phyloP scores from a whole-genome alignment of 495 filamentous ascomycete genomes.

The Penicillium cataractarum region DNA sequence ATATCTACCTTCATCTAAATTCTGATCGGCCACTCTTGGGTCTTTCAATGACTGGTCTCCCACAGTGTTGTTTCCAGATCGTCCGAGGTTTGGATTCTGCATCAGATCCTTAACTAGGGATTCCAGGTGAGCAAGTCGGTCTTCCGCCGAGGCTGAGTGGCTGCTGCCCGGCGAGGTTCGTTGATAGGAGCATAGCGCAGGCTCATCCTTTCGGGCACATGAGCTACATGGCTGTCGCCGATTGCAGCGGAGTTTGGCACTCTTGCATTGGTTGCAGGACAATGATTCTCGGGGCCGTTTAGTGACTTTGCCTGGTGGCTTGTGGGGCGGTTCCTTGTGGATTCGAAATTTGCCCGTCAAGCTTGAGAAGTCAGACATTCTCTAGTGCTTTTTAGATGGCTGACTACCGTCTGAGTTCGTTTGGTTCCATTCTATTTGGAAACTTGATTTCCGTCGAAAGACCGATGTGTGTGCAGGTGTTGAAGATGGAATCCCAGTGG shows the following conservation, averaged over 20 bases:
- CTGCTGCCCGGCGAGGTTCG: background rate
- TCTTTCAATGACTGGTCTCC: background rate
- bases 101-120: constrained; percentile 12
- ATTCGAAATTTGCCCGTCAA: background rate
- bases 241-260: background rate
- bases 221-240: background rate
- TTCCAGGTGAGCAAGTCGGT: constrained; percentile 11
- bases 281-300: background rate
- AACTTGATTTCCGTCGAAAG: background rate
- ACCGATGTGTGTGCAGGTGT: background rate
- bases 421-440: background rate
- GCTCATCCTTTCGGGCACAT: background rate
- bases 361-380: background rate
- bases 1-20: constrained; percentile 8
- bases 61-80: background rate
- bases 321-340: background rate
- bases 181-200: background rate
- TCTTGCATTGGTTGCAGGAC: background rate
- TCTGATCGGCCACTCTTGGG: background rate
- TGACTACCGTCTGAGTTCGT: background rate
- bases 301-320: background rate
- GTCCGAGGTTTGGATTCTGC: background rate
- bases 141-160: constrained; percentile 6
- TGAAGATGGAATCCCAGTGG: background rate
- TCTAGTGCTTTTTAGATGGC: background rate